These are phyloP conservation scores for Ophiorrhiza pumila DNA, from an alignment of 257 asterid species.

Conservation along the genomic window DNA sequence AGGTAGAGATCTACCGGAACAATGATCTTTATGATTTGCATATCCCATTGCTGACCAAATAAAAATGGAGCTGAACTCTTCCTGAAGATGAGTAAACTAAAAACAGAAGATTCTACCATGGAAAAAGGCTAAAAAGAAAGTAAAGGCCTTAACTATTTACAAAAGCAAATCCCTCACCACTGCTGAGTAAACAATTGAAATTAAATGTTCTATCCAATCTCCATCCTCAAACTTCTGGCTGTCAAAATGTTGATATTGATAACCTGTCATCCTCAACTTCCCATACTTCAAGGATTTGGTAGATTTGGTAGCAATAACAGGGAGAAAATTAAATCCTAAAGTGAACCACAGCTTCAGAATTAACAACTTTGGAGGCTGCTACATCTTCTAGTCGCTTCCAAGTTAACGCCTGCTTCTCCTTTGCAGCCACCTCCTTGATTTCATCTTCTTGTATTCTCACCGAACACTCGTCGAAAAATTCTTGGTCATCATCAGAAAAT, in stretches of 20 bases:
- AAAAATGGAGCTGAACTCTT: neutral
- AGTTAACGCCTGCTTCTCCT: conserved; percentile 37
- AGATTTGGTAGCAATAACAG: conserved; percentile 35
- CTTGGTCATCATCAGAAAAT: conserved; percentile 50
- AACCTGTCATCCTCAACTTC: conserved; percentile 21
- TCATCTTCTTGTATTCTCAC: conserved; percentile 44
- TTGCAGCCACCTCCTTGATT: conserved; percentile 36
- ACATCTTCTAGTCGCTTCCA: conserved; percentile 54
- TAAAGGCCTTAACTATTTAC: too few relatives aligned
- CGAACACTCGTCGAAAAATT: conserved; percentile 46
- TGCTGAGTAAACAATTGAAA: too few relatives aligned
- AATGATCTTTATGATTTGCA: neutral
- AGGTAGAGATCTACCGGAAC: neutral
- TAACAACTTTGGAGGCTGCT: conserved; percentile 34
- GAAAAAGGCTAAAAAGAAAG: too few relatives aligned
- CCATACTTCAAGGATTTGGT: conserved; percentile 28
- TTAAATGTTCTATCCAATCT: too few relatives aligned
- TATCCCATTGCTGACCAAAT: neutral
- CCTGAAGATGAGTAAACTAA: neutral
- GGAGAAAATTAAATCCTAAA: conserved; percentile 35
- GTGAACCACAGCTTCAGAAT: conserved; percentile 40
- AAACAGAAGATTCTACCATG: neutral
- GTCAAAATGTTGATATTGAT: neutral
- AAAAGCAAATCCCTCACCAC: too few relatives aligned
- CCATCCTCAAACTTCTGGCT: neutral